Evolutionary conservation across 1,284 basidiomycete species (phyloP), one percentile per base, ranked within the genome.

Genomic region (Cutaneotrichosporon mucoides): DNA sequence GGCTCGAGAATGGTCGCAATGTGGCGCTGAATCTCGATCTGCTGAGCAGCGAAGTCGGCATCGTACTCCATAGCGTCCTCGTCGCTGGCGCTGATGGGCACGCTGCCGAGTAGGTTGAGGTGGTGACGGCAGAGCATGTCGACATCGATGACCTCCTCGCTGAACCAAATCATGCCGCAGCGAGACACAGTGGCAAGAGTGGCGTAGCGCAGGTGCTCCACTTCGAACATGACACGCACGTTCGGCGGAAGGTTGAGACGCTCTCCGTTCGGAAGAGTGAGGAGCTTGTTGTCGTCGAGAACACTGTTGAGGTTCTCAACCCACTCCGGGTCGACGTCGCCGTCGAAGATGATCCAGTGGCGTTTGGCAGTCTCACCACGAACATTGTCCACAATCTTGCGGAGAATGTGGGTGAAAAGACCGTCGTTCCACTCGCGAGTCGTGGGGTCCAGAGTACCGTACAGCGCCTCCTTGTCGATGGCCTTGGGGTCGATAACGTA

Each of bases 111-210:
- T 0, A 87, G 87, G 52, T 86, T 84, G 49, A 99, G 85, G 72
- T 97, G 95, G 74, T 97, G 86, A 50, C 84, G 84, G 78, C 90
- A 97, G 37, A 97, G 85, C 96, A 99, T 98, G 4, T 83, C 80
- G 3, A 92, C 87, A 63, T 90, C 86, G 37, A 99, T 87, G 51
- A 95, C 88, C 65, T 97, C 93, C 62, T 97, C 92, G 73, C 92
- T 97, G 81, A 99, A 99, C 96, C 96, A 99, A 70, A 99, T 95
- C 96, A 99, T 99, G 76, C 96, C 96, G 75, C 96, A 99, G 58
- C 96, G 94, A 85, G 92, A 96, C 80, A 99, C 97, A 12, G 96
- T 99, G 7, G 96, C 96, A 49, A 92, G 85, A 1, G 97, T 99
- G 0, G 96, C 97, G 76, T 96, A 99, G 70, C 88, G 90, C 67